Evolutionary conservation across 1,284 basidiomycete genomes (phyloP), one percentile per base, ranked within the genome.

Genomic region (Vanrija humicola): DNA sequence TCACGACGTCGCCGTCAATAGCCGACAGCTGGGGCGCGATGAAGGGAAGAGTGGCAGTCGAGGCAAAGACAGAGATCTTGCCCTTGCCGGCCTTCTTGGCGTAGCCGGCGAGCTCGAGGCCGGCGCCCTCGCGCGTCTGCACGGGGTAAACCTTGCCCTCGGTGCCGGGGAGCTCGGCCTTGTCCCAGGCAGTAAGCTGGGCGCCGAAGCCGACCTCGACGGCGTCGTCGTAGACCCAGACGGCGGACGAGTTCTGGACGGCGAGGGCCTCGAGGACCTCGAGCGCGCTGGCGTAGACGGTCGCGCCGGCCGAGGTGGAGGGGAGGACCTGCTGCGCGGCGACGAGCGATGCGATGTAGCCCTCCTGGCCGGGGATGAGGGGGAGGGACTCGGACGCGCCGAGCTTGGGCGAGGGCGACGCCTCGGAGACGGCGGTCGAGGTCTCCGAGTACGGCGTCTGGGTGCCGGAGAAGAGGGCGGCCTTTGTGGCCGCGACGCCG

Each of bases 91-190:
- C 84, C 66, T 75, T 75, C 18, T 62, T 62, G 43, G 72, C 63
- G 59, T 90, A 83, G 16, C 92, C 92, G 40, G 90, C 84, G 58
- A 96, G 79, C 66, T 84, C 84, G 54, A 91, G 77, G 16, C 92
- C 92, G 19, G 92, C 90, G 47, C 92, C 92, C 16, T 86, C 82
- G 55, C 92, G 82, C n/a, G 89, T 91, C 78, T 95, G 90, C 52
- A 93, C 79, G 52, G 82, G 77, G 57, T 88, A 79, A 9, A 88
- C 83, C 53, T 84, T 80, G 3, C 58, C 50, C 12, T 49, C 59
- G n/a, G 55, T 60, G 18, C 47, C 46, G 21, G 55, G 39, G 16
- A 63, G 52, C 10, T 52, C 52, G 28, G 56, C 48, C 28, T 61
- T 57, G 42, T 61, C 54, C 65, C 68, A 72, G 5, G 38, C 45